A percentile compares a stretch with the other conserved stretches of the same genome.
Conservation (phyloP, 1,284 basidiomycete genomes). For the Pseudozyma sp. region DNA sequence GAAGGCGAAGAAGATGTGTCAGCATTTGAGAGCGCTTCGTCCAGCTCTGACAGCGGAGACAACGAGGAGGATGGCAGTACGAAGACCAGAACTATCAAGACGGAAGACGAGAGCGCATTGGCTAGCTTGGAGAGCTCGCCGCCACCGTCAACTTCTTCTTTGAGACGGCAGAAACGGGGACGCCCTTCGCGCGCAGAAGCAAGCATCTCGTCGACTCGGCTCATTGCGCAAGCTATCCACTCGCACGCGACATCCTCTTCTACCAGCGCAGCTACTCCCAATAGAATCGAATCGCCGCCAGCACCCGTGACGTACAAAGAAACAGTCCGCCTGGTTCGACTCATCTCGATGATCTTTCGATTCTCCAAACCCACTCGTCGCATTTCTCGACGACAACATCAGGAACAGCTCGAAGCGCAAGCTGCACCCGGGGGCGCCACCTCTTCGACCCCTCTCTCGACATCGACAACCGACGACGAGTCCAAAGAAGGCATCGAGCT, state of each 20-base stretch:
- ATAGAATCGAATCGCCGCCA: not conserved
- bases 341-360: slow-evolving; percentile 44
- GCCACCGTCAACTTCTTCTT: not conserved
- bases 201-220: slow-evolving; percentile 1
- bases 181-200: not conserved
- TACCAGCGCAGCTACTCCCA: not conserved
- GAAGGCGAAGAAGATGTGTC: slow-evolving; percentile 21
- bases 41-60: not conserved
- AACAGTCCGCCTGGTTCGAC: slow-evolving; percentile 35
- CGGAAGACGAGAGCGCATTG: not conserved
- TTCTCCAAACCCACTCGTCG: slow-evolving; percentile 40
- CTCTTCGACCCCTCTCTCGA: not conserved
- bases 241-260: slow-evolving; percentile 4
- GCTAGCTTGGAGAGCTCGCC: not conserved
- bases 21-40: slow-evolving; percentile 9
- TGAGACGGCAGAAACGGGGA: not conserved
- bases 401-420: not conserved
- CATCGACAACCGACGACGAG: not conserved
- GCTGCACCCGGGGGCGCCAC: not conserved
- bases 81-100: not conserved
- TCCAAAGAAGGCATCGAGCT: slow-evolving; percentile 12
- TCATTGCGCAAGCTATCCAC: slow-evolving; percentile 23
- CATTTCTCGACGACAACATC: slow-evolving; percentile 17
- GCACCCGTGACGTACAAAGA: slow-evolving; percentile 40
- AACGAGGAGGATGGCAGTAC: not conserved